A percentile compares a stretch with the other conserved stretches of the same genome.
Evolutionary conservation across 805 yeast genomes (phyloP).

Genomic region (Saccharomycopsis babjevae): DNA sequence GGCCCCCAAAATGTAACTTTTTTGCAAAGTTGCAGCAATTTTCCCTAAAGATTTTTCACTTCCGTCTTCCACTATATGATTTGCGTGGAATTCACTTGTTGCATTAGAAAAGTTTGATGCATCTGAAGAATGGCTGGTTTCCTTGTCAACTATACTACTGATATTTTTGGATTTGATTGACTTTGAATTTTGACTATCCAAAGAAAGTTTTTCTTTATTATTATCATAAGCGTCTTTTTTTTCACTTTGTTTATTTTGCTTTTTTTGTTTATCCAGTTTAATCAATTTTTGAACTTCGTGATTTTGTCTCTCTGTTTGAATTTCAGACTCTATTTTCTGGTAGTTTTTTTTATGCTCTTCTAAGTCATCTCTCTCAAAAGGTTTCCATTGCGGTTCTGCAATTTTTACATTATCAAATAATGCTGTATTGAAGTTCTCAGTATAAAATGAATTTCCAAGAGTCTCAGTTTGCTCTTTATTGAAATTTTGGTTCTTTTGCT

Average conservation of each 20-base stretch:
- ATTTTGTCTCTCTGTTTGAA: background rate
- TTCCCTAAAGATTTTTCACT: background rate
- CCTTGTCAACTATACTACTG: background rate
- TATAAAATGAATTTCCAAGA: background rate
- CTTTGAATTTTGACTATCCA: background rate
- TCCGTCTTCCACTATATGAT: background rate
- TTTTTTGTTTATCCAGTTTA: background rate
- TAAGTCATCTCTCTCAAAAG: slow-evolving; percentile 1
- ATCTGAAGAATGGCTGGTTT: background rate
- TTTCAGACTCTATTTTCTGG: background rate
- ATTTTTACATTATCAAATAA: background rate
- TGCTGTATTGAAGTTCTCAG: background rate
- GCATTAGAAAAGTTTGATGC: background rate
- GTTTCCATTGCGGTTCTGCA: background rate
- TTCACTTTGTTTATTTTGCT: too few relatives aligned
- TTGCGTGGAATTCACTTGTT: background rate
- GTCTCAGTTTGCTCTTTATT: background rate
- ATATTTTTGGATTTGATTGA: background rate
- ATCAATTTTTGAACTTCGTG: background rate
- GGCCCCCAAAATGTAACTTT: background rate
- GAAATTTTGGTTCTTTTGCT: background rate
- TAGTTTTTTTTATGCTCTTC: background rate
- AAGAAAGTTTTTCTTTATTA: background rate
- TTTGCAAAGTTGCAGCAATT: background rate
- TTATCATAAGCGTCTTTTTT: background rate